Evolutionary conservation across 2,329 filamentous ascomycete species (phyloP).

Genomic region (Fusarium beomiforme): DNA sequence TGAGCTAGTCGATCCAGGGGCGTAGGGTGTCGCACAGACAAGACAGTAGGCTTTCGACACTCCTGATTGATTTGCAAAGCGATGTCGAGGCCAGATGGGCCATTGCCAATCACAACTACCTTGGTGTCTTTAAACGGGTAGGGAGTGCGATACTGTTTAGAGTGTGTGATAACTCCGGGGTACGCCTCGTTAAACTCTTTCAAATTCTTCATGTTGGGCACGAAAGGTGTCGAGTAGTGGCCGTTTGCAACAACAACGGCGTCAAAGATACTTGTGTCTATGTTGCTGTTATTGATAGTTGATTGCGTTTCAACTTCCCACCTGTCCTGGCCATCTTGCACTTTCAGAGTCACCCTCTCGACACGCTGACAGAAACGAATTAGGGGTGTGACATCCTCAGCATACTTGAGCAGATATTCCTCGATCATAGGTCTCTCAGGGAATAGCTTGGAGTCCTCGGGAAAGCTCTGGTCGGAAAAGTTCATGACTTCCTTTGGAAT

Average conservation of each 20-base stretch:
- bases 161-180: slow-evolving; percentile 73
- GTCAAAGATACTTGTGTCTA: slow-evolving; percentile 67
- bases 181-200: slow-evolving; percentile 66
- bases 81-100: slow-evolving; percentile 86
- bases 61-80: slow-evolving; percentile 75
- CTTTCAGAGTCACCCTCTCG: slow-evolving; percentile 58
- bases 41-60: slow-evolving; percentile 69
- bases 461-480: slow-evolving; percentile 77
- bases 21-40: slow-evolving; percentile 67
- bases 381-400: slow-evolving; percentile 71
- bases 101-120: slow-evolving; percentile 85
- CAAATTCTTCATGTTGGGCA: slow-evolving; percentile 72
- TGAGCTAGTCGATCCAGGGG: slow-evolving; percentile 56
- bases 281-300: slow-evolving; percentile 55
- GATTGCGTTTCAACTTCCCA: slow-evolving; percentile 72
- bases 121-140: slow-evolving; percentile 73
- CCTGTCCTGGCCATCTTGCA: slow-evolving; percentile 49
- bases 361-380: slow-evolving; percentile 79
- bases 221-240: slow-evolving; percentile 75
- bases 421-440: slow-evolving; percentile 77
- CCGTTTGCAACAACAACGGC: slow-evolving; percentile 80
- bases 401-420: slow-evolving; percentile 78
- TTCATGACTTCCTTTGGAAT: slow-evolving; percentile 85
- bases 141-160: slow-evolving; percentile 80
- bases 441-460: slow-evolving; percentile 73